Percentiles rank a stretch among this genome's conserved stretches.
Conservation (phyloP, 2,329 filamentous ascomycete genomes). For the Aureobasidium sp. region DNA sequence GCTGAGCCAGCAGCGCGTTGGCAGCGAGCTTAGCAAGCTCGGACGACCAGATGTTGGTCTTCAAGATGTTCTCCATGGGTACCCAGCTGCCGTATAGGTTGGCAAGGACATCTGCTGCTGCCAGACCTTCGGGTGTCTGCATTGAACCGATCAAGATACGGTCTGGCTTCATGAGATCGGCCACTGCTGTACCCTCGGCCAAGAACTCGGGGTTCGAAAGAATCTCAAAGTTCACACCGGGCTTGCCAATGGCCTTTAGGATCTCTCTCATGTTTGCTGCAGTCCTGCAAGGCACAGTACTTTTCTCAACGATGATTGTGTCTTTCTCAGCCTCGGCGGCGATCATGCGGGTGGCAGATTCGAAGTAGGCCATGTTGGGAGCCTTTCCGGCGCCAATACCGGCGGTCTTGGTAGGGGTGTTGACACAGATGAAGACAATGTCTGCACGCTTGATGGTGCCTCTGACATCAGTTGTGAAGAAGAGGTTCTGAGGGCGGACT, state of each 20-base stretch:
- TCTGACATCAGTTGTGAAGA: slow-evolving; percentile 64
- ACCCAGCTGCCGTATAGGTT: slow-evolving; percentile 67
- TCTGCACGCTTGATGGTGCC: slow-evolving; percentile 60
- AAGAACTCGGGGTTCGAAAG: slow-evolving; percentile 78
- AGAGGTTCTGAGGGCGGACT: slow-evolving; percentile 56
- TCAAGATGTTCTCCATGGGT: slow-evolving; percentile 58
- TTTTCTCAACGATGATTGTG: slow-evolving; percentile 75
- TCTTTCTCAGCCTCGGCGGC: slow-evolving; percentile 59
- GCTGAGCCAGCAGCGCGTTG: slow-evolving; percentile 73
- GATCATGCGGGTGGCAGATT: slow-evolving; percentile 61
- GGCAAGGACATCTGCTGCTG: slow-evolving; percentile 57
- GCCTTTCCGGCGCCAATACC: slow-evolving; percentile 64
- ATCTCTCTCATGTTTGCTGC: slow-evolving; percentile 63
- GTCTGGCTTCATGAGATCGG: slow-evolving; percentile 63
- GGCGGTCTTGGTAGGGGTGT: slow-evolving; percentile 68
- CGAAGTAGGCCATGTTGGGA: slow-evolving; percentile 65
- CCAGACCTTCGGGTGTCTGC: slow-evolving; percentile 51
- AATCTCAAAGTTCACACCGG: slow-evolving; percentile 61
- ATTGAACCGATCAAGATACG: slow-evolving; percentile 68
- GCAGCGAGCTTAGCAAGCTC: slow-evolving; percentile 73
- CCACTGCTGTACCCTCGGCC: slow-evolving; percentile 68
- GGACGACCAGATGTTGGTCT: slow-evolving; percentile 68
- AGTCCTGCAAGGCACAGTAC: slow-evolving; percentile 70
- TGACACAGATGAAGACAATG: slow-evolving; percentile 68
- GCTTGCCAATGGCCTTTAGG: slow-evolving; percentile 37